Evolutionary conservation across 129 eudicot genomes (phyloP).

Genomic region (Calendula officinalis): DNA sequence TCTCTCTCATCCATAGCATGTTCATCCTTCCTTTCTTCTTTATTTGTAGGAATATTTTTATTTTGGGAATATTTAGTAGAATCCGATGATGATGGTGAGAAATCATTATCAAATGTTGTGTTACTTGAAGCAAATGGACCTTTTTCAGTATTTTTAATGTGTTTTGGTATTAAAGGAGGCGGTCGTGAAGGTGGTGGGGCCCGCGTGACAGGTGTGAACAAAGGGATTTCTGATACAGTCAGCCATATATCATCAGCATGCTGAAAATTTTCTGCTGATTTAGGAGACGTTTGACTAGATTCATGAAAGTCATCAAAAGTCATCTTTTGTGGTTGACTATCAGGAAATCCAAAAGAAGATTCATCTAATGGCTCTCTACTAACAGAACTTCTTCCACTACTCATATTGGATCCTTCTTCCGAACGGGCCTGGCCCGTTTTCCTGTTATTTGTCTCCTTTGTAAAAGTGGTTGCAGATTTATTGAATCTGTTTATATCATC

Average conservation of each 20-base stretch:
- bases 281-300: slow-evolving; percentile 54
- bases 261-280: slow-evolving; percentile 45
- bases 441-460: slow-evolving; percentile 41
- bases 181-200: slow-evolving; percentile 96
- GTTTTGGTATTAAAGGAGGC: slow-evolving; percentile 76
- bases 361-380: slow-evolving; percentile 47
- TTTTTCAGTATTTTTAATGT: slow-evolving; percentile 43
- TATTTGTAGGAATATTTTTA: slow-evolving; percentile 59
- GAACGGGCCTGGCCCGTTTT: slow-evolving; percentile 45
- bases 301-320: slow-evolving; percentile 52
- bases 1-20: slow-evolving; percentile 22
- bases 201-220: slow-evolving; percentile 65
- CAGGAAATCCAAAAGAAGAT: slow-evolving; percentile 46
- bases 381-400: slow-evolving; percentile 39
- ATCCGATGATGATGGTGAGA: slow-evolving; percentile 40
- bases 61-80: slow-evolving; percentile 43
- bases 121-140: slow-evolving; percentile 43
- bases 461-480: slow-evolving; percentile 43
- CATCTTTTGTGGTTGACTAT: slow-evolving; percentile 46
- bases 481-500: slow-evolving; percentile 50
- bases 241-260: slow-evolving; percentile 71
- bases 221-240: slow-evolving; percentile 85
- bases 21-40: slow-evolving; percentile 57
- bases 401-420: slow-evolving; percentile 42
- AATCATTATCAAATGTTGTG: slow-evolving; percentile 47